Percentiles rank a stretch among this genome's conserved stretches.
phyloP scores from a whole-genome alignment of 768 basidiomycete species.

The Podaxis sp. region DNA sequence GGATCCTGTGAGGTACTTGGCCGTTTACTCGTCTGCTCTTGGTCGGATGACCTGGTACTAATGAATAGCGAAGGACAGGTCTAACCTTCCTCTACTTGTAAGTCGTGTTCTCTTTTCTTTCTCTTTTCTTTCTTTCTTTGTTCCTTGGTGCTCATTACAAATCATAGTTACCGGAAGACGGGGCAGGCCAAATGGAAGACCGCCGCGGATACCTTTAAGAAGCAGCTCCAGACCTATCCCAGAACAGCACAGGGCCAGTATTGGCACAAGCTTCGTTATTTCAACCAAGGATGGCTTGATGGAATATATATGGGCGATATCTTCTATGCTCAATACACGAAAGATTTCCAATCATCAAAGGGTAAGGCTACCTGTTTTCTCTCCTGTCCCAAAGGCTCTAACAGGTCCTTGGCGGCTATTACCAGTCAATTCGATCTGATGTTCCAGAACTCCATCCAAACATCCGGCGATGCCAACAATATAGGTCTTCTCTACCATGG shows the following conservation, averaged over 20 bases:
- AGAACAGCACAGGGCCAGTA: constrained; percentile 41
- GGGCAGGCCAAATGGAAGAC: constrained; percentile 34
- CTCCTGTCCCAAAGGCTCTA: constrained; percentile 4
- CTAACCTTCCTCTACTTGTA: constrained; percentile 36
- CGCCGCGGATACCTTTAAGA: constrained; percentile 34
- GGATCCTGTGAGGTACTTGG: constrained; percentile 30
- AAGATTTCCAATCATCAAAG: constrained; percentile 31
- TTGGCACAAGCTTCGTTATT: constrained; percentile 40
- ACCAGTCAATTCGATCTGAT: constrained; percentile 37
- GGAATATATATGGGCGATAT: constrained; percentile 44
- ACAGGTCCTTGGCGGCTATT: constrained; percentile 28
- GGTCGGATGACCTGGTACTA: not conserved
- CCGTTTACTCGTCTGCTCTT: not conserved
- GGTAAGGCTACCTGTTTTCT: constrained; percentile 18
- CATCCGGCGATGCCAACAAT: constrained; percentile 29
- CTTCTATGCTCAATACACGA: constrained; percentile 38
- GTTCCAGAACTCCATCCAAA: constrained; percentile 38
- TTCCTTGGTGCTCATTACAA: not conserved
- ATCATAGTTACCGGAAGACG: constrained; percentile 28
- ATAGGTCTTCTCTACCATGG: constrained; percentile 44
- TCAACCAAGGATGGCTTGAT: constrained; percentile 42
- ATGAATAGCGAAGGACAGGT: constrained; percentile 26
- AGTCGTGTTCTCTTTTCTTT: constrained; percentile 5
- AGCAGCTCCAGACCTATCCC: constrained; percentile 36
- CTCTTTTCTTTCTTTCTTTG: not conserved